phyloP scores from a whole-genome alignment of 305 asterid genomes.

The Coffea humblotiana region DNA sequence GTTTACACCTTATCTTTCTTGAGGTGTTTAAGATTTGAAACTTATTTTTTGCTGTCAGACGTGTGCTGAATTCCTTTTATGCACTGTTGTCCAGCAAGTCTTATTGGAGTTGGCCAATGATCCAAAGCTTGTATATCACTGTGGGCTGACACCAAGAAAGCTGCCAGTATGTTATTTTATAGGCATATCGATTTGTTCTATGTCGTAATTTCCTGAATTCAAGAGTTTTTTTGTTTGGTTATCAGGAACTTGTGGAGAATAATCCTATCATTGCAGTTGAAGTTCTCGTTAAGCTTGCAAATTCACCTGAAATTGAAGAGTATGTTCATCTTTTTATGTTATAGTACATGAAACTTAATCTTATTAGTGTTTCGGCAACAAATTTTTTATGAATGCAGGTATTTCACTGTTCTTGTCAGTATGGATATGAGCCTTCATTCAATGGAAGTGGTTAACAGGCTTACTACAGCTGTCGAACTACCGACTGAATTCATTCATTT shows the following conservation, averaged over 20 bases:
- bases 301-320: constrained; percentile 94
- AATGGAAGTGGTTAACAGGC: constrained; percentile 93
- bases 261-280: constrained; percentile 80
- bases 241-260: constrained; percentile 92
- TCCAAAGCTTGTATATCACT: constrained; percentile 94
- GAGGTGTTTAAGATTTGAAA: background rate
- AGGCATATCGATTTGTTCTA: constrained; percentile 1
- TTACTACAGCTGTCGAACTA: constrained; percentile 80
- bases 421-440: constrained; percentile 98
- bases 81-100: constrained; percentile 54
- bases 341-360: background rate
- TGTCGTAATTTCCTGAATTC: constrained; percentile 14
- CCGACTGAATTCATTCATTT: constrained; percentile 91
- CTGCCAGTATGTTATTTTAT: constrained; percentile 68
- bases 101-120: constrained; percentile 76
- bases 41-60: background rate
- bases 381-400: constrained; percentile 47
- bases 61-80: constrained; percentile 14
- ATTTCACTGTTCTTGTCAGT: constrained; percentile 84
- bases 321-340: constrained; percentile 30
- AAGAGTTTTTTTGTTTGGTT: constrained; percentile 15
- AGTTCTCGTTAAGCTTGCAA: constrained; percentile 68
- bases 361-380: background rate
- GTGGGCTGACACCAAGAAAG: constrained; percentile 92
- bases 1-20: background rate